phyloP scores from a whole-genome alignment of 2,329 filamentous ascomycete species.

The Claviceps sp. region DNA sequence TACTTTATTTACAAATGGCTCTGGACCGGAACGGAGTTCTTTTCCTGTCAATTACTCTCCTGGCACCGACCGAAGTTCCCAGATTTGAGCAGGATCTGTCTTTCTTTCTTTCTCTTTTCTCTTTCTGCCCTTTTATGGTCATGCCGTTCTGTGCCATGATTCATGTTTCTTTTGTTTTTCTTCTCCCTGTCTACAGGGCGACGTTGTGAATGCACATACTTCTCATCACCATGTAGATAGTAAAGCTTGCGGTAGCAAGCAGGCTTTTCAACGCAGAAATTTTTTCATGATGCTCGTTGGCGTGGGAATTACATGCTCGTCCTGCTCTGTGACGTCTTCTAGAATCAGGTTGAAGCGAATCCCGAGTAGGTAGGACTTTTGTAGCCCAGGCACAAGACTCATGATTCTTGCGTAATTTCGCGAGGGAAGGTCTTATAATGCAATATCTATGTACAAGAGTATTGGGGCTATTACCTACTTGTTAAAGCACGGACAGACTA shows the following conservation, averaged over 20 bases:
- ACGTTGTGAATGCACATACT: not conserved
- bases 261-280: not conserved
- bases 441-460: too few species aligned
- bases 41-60: not conserved
- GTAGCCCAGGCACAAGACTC: too few species aligned
- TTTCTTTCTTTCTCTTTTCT: not conserved
- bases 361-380: not conserved
- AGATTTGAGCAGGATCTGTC: not conserved
- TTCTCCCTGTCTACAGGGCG: not conserved
- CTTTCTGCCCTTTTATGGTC: not conserved
- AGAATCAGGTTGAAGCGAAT: not conserved
- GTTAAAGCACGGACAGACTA: too few species aligned
- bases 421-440: too few species aligned
- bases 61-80: not conserved
- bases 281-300: not conserved
- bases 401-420: too few species aligned
- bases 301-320: not conserved
- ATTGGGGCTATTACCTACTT: too few species aligned
- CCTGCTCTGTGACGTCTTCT: not conserved
- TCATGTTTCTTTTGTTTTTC: not conserved
- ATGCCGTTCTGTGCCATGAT: not conserved
- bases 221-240: conserved; percentile 1
- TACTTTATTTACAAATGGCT: conserved; percentile 15
- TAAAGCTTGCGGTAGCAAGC: not conserved
- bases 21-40: conserved; percentile 20